Percentiles rank a stretch among this genome's conserved stretches.
phyloP scores from a whole-genome alignment of 768 basidiomycete genomes.

The Lyophyllum atratum region DNA sequence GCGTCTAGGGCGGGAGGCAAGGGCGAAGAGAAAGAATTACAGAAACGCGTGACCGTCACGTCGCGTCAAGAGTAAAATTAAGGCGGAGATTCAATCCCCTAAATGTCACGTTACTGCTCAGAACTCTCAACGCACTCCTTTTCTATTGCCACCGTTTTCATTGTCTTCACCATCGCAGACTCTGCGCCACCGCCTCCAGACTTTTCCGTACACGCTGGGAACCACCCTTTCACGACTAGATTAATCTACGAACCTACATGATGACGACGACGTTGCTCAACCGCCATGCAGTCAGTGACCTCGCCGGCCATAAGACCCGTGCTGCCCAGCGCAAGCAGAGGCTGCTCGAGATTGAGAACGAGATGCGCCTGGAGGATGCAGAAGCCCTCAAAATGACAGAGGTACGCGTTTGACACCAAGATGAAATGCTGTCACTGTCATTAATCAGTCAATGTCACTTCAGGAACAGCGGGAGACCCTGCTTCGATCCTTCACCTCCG shows the following conservation, averaged over 20 bases:
- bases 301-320: conserved; percentile 33
- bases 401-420: conserved; percentile 27
- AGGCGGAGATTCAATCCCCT: conserved; percentile 31
- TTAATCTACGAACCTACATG: background rate
- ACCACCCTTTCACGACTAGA: background rate
- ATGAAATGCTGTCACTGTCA: background rate
- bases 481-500: conserved; percentile 47
- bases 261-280: conserved; percentile 7
- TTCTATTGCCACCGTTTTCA: background rate
- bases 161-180: conserved; percentile 1
- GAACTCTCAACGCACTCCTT: conserved; percentile 2
- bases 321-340: conserved; percentile 48
- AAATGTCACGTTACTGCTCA: conserved; percentile 11
- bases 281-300: conserved; percentile 18
- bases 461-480: conserved; percentile 44
- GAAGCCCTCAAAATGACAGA: conserved; percentile 62
- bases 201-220: background rate
- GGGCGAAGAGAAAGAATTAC: conserved; percentile 12
- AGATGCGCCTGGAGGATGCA: conserved; percentile 53
- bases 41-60: conserved; percentile 23
- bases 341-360: conserved; percentile 50
- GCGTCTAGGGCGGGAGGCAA: conserved; percentile 21
- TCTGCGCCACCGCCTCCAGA: conserved; percentile 1
- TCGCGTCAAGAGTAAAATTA: conserved; percentile 32
- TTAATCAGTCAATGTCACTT: background rate